These are phyloP conservation scores for Diaporthe eres DNA, from an alignment of 2,329 filamentous ascomycete species.

Conservation along the genomic window DNA sequence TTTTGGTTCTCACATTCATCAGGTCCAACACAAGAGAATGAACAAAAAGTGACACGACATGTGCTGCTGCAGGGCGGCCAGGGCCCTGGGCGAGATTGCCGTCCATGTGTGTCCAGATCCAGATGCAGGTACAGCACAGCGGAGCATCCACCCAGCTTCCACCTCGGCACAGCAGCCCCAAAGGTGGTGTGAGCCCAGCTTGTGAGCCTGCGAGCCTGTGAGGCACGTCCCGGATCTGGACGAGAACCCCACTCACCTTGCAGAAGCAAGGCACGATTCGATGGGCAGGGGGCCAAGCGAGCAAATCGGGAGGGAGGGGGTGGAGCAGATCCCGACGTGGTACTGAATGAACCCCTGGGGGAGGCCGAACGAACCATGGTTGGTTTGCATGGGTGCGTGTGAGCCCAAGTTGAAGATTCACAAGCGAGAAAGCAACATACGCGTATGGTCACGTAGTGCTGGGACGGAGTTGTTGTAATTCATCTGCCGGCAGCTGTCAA, in stretches of 20 bases:
- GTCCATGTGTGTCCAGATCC: neutral
- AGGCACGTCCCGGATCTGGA: slow-evolving; percentile 12
- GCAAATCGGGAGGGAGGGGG: neutral
- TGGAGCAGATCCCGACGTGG: neutral
- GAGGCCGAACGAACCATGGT: neutral
- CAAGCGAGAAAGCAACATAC: slow-evolving; percentile 1
- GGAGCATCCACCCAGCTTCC: neutral
- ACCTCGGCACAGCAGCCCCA: slow-evolving; percentile 1
- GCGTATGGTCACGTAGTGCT: neutral
- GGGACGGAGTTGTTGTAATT: neutral
- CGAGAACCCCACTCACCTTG: neutral
- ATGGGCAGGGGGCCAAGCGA: neutral
- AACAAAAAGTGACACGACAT: slow-evolving; percentile 21
- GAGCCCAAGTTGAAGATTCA: slow-evolving; percentile 1
- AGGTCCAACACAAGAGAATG: neutral
- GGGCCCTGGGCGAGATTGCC: slow-evolving; percentile 8
- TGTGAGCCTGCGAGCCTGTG: neutral
- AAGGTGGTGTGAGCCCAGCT: neutral
- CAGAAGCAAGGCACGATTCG: neutral
- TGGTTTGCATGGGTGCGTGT: neutral
- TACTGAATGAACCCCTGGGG: neutral
- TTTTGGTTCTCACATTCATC: neutral
- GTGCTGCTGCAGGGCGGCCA: neutral
- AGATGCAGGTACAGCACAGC: slow-evolving; percentile 1
- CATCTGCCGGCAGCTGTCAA: slow-evolving; percentile 14